phyloP scores from a whole-genome alignment of 2,329 filamentous ascomycete species.

The Rutstroemia sydowiana region DNA sequence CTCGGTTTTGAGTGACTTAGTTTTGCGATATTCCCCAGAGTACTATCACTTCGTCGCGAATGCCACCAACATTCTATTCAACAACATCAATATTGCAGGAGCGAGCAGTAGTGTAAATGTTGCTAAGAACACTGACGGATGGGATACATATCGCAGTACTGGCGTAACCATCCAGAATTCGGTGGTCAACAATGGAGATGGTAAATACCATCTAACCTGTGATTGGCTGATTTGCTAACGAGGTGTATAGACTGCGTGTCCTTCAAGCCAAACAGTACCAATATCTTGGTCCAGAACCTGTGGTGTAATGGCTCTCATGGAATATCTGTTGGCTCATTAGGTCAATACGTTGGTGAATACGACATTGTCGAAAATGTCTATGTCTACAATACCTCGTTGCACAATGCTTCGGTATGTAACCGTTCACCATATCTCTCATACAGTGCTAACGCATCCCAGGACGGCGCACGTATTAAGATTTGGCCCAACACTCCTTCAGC shows the following conservation, averaged over 20 bases:
- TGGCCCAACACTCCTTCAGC: constrained; percentile 50
- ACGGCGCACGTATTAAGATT: constrained; percentile 67
- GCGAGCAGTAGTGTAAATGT: constrained; percentile 42
- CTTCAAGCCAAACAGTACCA: constrained; percentile 67
- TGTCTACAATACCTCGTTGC: constrained; percentile 53
- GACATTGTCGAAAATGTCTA: constrained; percentile 66
- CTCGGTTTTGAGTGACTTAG: constrained; percentile 51
- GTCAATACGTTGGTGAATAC: constrained; percentile 53
- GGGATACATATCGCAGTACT: constrained; percentile 55
- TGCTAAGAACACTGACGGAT: constrained; percentile 61
- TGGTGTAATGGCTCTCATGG: constrained; percentile 64
- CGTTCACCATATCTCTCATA: constrained; percentile 19
- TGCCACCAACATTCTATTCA: constrained; percentile 55
- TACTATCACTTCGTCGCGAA: constrained; percentile 63
- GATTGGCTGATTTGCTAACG: neutral
- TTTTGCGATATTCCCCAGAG: constrained; percentile 49
- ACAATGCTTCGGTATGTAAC: constrained; percentile 40
- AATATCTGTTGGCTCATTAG: constrained; percentile 64
- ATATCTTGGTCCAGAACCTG: constrained; percentile 60
- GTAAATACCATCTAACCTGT: constrained; percentile 11
- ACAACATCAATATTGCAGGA: constrained; percentile 53
- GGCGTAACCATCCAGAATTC: constrained; percentile 62
- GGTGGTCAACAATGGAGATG: constrained; percentile 56
- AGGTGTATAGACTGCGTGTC: constrained; percentile 51
- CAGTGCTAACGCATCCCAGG: constrained; percentile 33